Conservation (phyloP, 331 rosid genomes). For the Malus hybrid region DNA sequence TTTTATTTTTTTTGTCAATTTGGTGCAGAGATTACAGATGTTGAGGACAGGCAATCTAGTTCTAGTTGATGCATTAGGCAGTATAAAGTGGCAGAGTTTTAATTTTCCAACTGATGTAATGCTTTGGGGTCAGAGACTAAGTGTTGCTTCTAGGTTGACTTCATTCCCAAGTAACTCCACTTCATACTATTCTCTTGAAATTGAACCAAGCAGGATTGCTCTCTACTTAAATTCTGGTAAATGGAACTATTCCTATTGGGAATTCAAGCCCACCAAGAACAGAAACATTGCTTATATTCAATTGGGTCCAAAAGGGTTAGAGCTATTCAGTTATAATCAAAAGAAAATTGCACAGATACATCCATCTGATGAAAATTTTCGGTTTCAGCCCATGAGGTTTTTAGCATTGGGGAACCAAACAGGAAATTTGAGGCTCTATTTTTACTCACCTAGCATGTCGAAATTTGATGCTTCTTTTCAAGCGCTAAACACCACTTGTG, state of each 20-base stretch:
- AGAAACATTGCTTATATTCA: conserved; percentile 54
- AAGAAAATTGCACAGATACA: conserved; percentile 72
- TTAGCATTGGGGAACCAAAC: conserved; percentile 65
- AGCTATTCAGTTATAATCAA: conserved; percentile 35
- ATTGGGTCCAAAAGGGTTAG: conserved; percentile 49
- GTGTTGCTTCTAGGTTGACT: conserved; percentile 66
- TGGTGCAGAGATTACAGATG: conserved; percentile 59
- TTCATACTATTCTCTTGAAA: conserved; percentile 59
- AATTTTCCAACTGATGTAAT: conserved; percentile 85
- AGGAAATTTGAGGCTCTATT: conserved; percentile 76
- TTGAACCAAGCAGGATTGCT: conserved; percentile 49
- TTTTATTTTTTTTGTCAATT: conserved; percentile 12
- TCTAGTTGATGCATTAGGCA: conserved; percentile 44
- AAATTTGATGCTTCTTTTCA: conserved; percentile 69
- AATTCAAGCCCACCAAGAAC: conserved; percentile 61
- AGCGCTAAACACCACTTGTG: conserved; percentile 73
- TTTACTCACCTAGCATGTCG: conserved; percentile 39
- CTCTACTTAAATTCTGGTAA: conserved; percentile 50
- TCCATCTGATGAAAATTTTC: conserved; percentile 13
- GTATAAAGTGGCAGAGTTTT: conserved; percentile 86
- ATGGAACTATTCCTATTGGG: conserved; percentile 79
- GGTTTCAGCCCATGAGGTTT: conserved; percentile 42
- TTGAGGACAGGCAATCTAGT: conserved; percentile 59
- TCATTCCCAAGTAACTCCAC: conserved; percentile 48
- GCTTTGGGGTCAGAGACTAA: conserved; percentile 76